Conservation (phyloP, 768 basidiomycete species). For the Mycena floridula region DNA sequence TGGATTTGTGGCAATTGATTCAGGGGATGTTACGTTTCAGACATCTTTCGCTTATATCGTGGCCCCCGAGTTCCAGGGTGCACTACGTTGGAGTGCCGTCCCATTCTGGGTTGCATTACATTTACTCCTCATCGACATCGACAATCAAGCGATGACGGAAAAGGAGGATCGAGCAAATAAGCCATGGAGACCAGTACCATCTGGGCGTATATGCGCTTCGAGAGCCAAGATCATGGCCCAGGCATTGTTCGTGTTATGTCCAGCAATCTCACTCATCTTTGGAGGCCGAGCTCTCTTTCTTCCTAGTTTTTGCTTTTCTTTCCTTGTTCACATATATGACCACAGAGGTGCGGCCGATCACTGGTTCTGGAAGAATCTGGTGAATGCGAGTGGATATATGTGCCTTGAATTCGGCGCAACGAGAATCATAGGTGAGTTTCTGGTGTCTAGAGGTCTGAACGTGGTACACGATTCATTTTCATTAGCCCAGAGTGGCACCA, state of each 20-base stretch:
- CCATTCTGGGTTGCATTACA: conserved; percentile 24
- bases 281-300: neutral
- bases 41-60: neutral
- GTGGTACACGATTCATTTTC: no score
- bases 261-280: conserved; percentile 1
- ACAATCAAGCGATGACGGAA: conserved; percentile 18
- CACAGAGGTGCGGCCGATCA: neutral
- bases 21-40: no score
- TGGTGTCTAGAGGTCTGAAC: no score
- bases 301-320: neutral
- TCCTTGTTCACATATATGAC: neutral
- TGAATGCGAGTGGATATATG: neutral
- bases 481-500: no score
- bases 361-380: neutral
- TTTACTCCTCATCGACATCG: conserved; percentile 22
- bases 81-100: neutral
- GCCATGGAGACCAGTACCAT: conserved; percentile 24
- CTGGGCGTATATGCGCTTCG: conserved; percentile 15
- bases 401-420: neutral
- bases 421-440: neutral
- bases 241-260: conserved; percentile 18
- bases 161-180: conserved; percentile 24
- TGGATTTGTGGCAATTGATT: no score
- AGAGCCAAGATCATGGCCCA: conserved; percentile 17
- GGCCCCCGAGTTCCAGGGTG: neutral